Evolutionary conservation across 2,329 filamentous ascomycete species (phyloP).

Genomic region (Chalaropsis ovoidea): DNA sequence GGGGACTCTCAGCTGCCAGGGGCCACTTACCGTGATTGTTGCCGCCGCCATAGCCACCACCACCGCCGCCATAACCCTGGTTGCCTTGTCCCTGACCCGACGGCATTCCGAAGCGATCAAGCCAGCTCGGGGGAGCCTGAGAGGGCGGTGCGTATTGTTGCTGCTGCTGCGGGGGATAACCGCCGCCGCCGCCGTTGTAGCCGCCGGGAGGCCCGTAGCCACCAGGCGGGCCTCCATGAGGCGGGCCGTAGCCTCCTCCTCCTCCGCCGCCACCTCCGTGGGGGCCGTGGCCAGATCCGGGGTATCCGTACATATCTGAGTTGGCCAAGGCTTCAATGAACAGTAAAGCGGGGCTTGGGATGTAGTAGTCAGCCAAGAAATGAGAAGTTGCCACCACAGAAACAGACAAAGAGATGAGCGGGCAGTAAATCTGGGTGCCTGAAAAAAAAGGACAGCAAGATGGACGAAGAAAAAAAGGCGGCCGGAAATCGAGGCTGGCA

Average conservation of each 20-base stretch:
- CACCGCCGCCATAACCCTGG: slow-evolving; percentile 6
- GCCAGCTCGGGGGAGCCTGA: slow-evolving; percentile 25
- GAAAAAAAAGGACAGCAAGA: neutral
- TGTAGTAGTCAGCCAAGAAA: neutral
- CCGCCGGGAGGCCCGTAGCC: slow-evolving; percentile 28
- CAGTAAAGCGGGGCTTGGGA: neutral
- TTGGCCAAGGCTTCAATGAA: neutral
- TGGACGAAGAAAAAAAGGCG: neutral
- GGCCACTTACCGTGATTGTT: slow-evolving; percentile 11
- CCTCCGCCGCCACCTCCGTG: slow-evolving; percentile 17
- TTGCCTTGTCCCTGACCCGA: slow-evolving; percentile 11
- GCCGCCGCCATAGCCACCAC: slow-evolving; percentile 2
- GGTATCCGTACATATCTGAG: slow-evolving; percentile 25
- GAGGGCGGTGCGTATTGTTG: slow-evolving; percentile 28
- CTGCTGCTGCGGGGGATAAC: slow-evolving; percentile 28
- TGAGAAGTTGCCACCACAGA: neutral
- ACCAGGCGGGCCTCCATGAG: slow-evolving; percentile 26
- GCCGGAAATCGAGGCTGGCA: slow-evolving; percentile 2
- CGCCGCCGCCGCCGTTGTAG: slow-evolving; percentile 30
- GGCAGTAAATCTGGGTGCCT: neutral
- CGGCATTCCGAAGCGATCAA: slow-evolving; percentile 27
- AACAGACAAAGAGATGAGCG: neutral
- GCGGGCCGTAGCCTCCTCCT: slow-evolving; percentile 24
- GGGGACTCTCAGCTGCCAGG: neutral
- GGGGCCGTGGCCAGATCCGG: slow-evolving; percentile 25